Conservation (phyloP, 805 yeast species). For the Lipomyces kockii region DNA sequence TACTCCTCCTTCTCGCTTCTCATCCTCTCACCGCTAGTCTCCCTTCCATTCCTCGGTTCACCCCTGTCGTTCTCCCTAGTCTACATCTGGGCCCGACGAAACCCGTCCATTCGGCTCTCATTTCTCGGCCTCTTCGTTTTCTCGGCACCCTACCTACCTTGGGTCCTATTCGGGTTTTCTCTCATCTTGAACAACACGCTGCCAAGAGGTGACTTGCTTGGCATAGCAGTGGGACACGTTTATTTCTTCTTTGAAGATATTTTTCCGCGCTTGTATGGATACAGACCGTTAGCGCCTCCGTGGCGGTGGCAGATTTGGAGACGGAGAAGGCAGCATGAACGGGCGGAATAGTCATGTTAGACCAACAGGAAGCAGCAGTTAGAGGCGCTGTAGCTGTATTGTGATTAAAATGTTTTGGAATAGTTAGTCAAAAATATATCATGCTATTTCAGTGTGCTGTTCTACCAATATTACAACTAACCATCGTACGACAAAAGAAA, state of each 20-base stretch:
- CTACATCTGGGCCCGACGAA: constrained; percentile 55
- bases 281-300: constrained; percentile 49
- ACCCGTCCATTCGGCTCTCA: constrained; percentile 50
- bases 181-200: constrained; percentile 35
- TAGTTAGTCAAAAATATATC: not conserved
- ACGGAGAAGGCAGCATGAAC: constrained; percentile 4
- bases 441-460: too few relatives aligned
- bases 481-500: too few relatives aligned
- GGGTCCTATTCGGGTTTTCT: constrained; percentile 45
- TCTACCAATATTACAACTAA: too few relatives aligned
- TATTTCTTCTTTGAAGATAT: constrained; percentile 50
- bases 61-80: constrained; percentile 48
- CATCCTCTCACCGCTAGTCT: constrained; percentile 43
- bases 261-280: constrained; percentile 48
- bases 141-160: constrained; percentile 53
- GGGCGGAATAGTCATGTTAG: not conserved
- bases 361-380: not conserved
- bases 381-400: not conserved
- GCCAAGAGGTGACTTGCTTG: constrained; percentile 44
- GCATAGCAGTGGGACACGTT: constrained; percentile 52
- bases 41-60: constrained; percentile 48
- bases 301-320: constrained; percentile 45
- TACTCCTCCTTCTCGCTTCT: constrained; percentile 44
- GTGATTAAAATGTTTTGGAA: not conserved
- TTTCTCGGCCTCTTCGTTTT: constrained; percentile 52